Base-by-base conservation (phyloP, 2,329 filamentous ascomycete species). In the Phialocephala subalpina region DNA sequence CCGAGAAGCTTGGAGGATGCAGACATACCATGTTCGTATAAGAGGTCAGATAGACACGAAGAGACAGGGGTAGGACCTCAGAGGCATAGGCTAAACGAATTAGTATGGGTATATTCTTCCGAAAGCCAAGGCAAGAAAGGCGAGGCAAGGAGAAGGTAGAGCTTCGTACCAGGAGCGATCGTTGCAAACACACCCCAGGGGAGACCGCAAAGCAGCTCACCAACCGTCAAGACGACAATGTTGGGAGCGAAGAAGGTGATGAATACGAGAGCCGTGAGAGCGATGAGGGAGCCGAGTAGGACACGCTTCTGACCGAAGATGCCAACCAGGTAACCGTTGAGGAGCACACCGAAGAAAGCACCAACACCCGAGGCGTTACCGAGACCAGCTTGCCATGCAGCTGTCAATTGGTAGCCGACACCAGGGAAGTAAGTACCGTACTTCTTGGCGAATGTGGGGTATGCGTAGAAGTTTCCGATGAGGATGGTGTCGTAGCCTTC, bases 171-270 rank as follows among this genome's bases (percentile, higher is more conserved):
- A n/a, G 69, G 70, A 1, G 71, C 72, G 4, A 73, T 66, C 0
- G 82, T 83, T 70, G 84, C 81, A 73, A 84, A 84, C 3, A 84
- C 81, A 59, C 82, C 82, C 82, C 82, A 84, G 1, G 70, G 74
- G 49, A 85, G 78, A 61, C 83, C 81, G 55, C 80, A 82, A 6
- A 85, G 76, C 52, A 84, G 81, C 70, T 84, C 80, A 35, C 80
- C 83, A 2, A 81, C 80, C 9, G 82, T 75, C 27, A 84, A 73
- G 14, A 80, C 74, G 25, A 80, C 76, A 22, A 84, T 78, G 52
- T 81, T 82, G 57, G 78, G 77, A 3, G 82, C 82, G 5, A 82
- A 84, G 76, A 85, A 84, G 67, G 82, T 82, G 60, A 85, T 80
- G 27, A 82, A 78, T n/a, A 82, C 83, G 70, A 80, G 82, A 2